Evolutionary conservation across 495 filamentous ascomycete species (phyloP), one percentile per base, ranked within the genome.

Genomic region (Penicillium flavigenum): DNA sequence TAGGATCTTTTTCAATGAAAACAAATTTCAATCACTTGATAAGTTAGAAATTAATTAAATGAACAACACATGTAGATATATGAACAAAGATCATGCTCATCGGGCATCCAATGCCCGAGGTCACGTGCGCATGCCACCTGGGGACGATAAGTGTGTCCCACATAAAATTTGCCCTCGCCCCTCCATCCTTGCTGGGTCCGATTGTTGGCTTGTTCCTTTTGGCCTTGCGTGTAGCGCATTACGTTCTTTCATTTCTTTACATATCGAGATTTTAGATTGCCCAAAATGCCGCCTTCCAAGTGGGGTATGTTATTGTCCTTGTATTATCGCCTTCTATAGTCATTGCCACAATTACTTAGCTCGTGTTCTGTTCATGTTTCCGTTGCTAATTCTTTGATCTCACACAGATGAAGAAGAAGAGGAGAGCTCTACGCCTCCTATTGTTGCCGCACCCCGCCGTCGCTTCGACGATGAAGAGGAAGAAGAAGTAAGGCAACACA

Each of bases 401-500:
- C 56, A 58, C 59, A 34, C 77, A 79, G 88, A 92, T 51, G 87
- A 88, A 45, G 83, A 90, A 44, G 83, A 90, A 56, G 83, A 82
- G 54, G 85, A 88, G 56, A 83, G 82, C 46, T 79, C 77, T 67
- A 78, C 83, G 20, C 85, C 88, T 44, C 82, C 86, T 39, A 75
- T 81, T 34, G 75, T 80, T 22, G 80, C 77, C 43, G 36, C 36
- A 7, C 74, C 80, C 38, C 79, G 83, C 55, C 82, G 86, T 63
- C 72, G 81, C 71, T 97, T 94, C 65, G 92, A 95, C 62, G 94
- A 99, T 65, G 93, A 97, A 68, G 92, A 96, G 71, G 90, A 85
- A 32, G 92, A 94, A 46, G 92, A 97, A 74, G 92, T 93, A 83
- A 70, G 83, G 72, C 53, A 19, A 34, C 16, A 5, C 22, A 22